Percentiles rank a stretch among this genome's conserved stretches.
Evolutionary conservation across 352 stramenopile species (phyloP).

Genomic region (Phytophthora ramorum): DNA sequence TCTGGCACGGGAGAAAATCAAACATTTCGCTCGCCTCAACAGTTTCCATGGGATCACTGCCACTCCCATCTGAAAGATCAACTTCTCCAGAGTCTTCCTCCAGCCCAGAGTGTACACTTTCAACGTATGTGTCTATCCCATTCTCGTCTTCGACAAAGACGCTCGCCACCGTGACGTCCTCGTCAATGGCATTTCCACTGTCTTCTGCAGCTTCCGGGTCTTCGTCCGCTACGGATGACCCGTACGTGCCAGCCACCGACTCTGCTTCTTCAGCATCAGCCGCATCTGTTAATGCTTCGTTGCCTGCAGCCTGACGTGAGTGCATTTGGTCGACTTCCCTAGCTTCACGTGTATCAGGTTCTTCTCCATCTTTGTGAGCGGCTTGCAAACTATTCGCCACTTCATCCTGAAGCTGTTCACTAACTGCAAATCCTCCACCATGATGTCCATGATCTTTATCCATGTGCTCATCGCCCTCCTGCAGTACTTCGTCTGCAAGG

Average conservation of each 20-base stretch:
- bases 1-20: background rate
- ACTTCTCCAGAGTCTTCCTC: background rate
- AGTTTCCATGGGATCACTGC: background rate
- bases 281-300: background rate
- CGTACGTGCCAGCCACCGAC: background rate
- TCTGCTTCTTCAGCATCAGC: background rate
- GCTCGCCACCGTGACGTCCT: background rate
- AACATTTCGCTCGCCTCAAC: background rate
- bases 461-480: background rate
- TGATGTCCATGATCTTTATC: background rate
- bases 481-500: background rate
- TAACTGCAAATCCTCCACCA: background rate
- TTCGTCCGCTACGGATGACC: background rate
- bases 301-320: too few species aligned
- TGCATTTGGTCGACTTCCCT: too few species aligned
- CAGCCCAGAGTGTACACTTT: background rate
- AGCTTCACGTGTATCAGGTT: background rate
- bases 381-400: background rate
- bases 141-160: background rate
- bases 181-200: background rate
- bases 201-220: background rate
- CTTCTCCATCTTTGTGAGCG: background rate
- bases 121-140: background rate
- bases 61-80: background rate
- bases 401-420: background rate